These are phyloP conservation scores for Amanita exitialis DNA, from an alignment of 768 basidiomycete genomes.

Conservation along the genomic window DNA sequence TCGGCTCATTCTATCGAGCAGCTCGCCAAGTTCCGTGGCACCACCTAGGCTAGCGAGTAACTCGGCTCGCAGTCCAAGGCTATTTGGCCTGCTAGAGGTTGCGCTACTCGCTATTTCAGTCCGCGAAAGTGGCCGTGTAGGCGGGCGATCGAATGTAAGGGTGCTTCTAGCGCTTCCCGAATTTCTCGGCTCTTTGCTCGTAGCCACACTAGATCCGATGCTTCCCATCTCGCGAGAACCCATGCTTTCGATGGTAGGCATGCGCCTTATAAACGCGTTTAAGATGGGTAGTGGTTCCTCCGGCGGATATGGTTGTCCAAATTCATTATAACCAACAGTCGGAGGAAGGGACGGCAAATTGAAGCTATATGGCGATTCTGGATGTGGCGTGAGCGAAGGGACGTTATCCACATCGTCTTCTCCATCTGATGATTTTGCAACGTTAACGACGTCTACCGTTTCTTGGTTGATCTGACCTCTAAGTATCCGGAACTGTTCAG, in stretches of 20 bases:
- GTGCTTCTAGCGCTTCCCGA: conserved; percentile 9
- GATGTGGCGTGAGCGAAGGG: conserved; percentile 4
- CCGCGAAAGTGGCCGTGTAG: conserved; percentile 26
- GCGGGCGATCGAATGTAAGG: conserved; percentile 24
- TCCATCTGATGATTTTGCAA: conserved; percentile 20
- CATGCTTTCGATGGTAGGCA: conserved; percentile 76
- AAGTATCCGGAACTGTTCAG: conserved; percentile 40
- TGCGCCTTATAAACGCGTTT: conserved; percentile 55
- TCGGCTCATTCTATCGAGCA: conserved; percentile 2
- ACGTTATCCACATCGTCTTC: conserved; percentile 10
- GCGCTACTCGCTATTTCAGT: conserved; percentile 16
- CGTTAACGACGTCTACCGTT: conserved; percentile 35
- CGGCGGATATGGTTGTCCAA: conserved; percentile 33
- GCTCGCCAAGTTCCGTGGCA: conserved; percentile 23
- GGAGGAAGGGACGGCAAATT: conserved; percentile 18
- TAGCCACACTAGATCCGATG: conserved; percentile 15
- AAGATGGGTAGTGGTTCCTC: conserved; percentile 50
- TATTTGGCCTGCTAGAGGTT: conserved; percentile 28
- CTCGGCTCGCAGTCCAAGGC: conserved; percentile 21
- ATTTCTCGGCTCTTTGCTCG: not conserved
- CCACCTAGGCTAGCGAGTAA: conserved; percentile 16
- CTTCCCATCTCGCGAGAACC: conserved; percentile 50
- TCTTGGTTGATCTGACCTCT: conserved; percentile 43
- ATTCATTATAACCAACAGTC: conserved; percentile 35
- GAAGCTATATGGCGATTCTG: conserved; percentile 11